These are phyloP conservation scores for Naegleria lovaniensis DNA, from an alignment of 208 protist genomes.

Conservation along the genomic window DNA sequence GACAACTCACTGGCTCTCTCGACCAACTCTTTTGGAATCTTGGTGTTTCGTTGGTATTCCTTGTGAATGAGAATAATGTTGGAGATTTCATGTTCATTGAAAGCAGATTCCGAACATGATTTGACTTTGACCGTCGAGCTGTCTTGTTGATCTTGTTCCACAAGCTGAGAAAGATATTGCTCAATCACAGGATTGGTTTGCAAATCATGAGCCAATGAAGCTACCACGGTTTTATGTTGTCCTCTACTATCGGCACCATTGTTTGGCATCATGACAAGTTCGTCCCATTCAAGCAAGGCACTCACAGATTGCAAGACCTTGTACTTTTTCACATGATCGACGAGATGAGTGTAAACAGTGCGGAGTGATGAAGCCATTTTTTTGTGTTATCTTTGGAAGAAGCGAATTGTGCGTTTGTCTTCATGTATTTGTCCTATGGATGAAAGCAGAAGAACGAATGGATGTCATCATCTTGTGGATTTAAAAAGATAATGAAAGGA, in stretches of 20 bases:
- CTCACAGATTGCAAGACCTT: constrained; percentile 30
- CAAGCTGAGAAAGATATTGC: not conserved
- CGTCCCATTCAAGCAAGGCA: constrained; percentile 58
- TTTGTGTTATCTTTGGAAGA: not conserved
- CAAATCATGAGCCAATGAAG: constrained; percentile 46
- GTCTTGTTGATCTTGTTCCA: constrained; percentile 31
- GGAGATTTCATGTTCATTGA: constrained; percentile 50
- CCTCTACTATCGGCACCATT: constrained; percentile 57
- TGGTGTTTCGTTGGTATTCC: not conserved
- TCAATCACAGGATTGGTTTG: constrained; percentile 44
- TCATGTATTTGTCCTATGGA: no score
- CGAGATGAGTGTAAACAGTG: not conserved
- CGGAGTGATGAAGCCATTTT: not conserved
- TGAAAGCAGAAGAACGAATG: no score
- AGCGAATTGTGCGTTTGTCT: no score
- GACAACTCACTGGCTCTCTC: not conserved
- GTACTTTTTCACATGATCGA: not conserved
- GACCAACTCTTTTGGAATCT: constrained; percentile 21
- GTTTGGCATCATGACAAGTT: constrained; percentile 63
- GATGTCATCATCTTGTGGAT: no score
- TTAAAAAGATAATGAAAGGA: no score
- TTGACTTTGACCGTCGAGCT: constrained; percentile 47
- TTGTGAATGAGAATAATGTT: constrained; percentile 62
- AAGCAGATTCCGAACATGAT: constrained; percentile 35
- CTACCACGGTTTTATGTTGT: constrained; percentile 55